Base-by-base conservation (phyloP, 176 grass and related monocot species). In the Elymus sibiricus region DNA sequence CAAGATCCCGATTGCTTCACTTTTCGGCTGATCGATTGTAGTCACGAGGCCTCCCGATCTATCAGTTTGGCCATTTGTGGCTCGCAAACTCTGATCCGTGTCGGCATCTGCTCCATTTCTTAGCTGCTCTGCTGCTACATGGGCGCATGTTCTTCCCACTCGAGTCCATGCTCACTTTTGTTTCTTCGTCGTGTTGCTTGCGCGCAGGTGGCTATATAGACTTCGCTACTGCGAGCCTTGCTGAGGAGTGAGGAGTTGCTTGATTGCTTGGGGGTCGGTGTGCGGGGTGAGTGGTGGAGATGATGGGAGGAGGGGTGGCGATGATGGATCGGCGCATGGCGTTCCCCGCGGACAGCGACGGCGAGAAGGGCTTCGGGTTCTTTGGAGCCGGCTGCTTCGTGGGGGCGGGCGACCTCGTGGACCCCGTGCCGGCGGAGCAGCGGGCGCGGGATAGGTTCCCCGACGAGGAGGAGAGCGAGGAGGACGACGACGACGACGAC, bases 401-500 rank as follows among this genome's bases (percentile, higher is more conserved):
- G 5, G 90, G 82, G 5, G 89, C 79, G 13, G 83, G 87, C 34
- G 91, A 91, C 86, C 77, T 93, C 17, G 75, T 88, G 34, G 84
- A 90, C 70, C 51, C 79, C 25, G 65, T 29, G 70, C 53, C 28
- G 87, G 91, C 46, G 83, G 44, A 43, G 65, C 79, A 39, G 83
- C 70, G 21, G 70, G 31, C 7, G 90, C 75, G 22, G 25, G 89
- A 86, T 14, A 70, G 60, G 25, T 78, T 77, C 64, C 51, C 64
- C 35, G 89, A 88, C 34, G 89, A 90, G 1, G 85, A 82, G 13
- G 90, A 76, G 31, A 76, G 83, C 78, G 92, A 93, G 42, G 89
- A 86, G 49, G 80, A 72, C 0, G 94, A 91, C 16, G 89, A 86
- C 39, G 81, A 72, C 1, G 94, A 92, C 19, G 94, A 95, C 59